Evolutionary conservation across 208 protist species (phyloP), one percentile per base, ranked within the genome.

Genomic region (Trichomonas vaginalis): DNA sequence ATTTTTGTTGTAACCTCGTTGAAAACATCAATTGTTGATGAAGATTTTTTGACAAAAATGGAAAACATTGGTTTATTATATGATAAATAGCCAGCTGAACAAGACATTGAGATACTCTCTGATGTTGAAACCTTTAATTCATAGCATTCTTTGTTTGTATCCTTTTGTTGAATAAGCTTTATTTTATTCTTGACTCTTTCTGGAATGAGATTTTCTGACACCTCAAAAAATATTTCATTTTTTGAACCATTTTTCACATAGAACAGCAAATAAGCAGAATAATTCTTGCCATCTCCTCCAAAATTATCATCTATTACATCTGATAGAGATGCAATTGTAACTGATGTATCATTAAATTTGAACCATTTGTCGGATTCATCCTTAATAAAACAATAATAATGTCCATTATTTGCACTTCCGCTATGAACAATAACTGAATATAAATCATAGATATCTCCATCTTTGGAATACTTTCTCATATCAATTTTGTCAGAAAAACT

Each of bases 361-460:
- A 96, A 96, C 97, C 97, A 97, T 32, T 95, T 82, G 21, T 96
- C 95, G 21, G 17, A 4, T 32, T 27, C 39, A 23, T 97, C 97
- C 15, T 97, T 96, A 6, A 98, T 61, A 96, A 97, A 98, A 46
- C 96, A 97, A 61, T 98, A 98, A 96, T 98, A 98, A 96, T 98
- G 98, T 4, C 98, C 98, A 82, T 97, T 97, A 96, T 97, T 95
- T 45, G 97, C 96, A 45, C 97, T 97, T 45, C 98, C 98, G 39
- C 95, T 90, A 97, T 98, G 98, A 9, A 98, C 97, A n/a, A 98
- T 96, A 23, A 98, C 98, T 15, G 97, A 97, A 51, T 96, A 95
- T 79, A 98, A 95, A 15, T 83, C 37, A 95, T 98, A 97, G 45
- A 32, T n/a, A 4, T 61, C 48, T 0, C 23, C 45, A n/a, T 51